A percentile compares a stretch with the other conserved stretches of the same genome.
Conservation (phyloP, 116 monocot genomes). For the Cymodocea nodosa region DNA sequence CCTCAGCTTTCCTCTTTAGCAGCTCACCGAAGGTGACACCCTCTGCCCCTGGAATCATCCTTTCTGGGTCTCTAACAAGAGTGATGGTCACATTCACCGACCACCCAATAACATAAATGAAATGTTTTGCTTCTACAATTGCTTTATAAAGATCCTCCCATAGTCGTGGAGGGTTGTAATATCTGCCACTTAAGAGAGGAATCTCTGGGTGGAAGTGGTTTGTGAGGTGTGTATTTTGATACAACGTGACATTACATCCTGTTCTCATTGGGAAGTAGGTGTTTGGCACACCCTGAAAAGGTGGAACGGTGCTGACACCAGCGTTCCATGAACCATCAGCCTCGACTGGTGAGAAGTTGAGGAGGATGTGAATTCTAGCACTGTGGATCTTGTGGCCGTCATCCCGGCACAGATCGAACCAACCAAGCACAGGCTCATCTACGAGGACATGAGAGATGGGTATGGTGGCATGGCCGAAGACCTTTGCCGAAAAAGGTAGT, state of each 20-base stretch:
- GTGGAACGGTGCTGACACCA: slow-evolving; percentile 14
- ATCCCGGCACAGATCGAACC: slow-evolving; percentile 31
- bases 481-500: slow-evolving; percentile 6
- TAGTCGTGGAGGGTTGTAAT: slow-evolving; percentile 20
- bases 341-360: slow-evolving; percentile 22
- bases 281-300: slow-evolving; percentile 23
- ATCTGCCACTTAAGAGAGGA: too few relatives aligned
- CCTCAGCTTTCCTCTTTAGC: slow-evolving; percentile 47
- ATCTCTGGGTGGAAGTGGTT: too few relatives aligned
- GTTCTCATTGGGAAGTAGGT: slow-evolving; percentile 34
- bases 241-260: slow-evolving; percentile 26
- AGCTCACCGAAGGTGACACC: slow-evolving; percentile 48
- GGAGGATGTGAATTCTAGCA: slow-evolving; percentile 17
- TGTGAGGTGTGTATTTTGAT: slow-evolving; percentile 25
- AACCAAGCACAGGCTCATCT: slow-evolving; percentile 17
- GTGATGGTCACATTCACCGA: slow-evolving; percentile 34
- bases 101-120: slow-evolving; percentile 70
- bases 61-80: slow-evolving; percentile 22
- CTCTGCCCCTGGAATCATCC: slow-evolving; percentile 42
- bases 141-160: slow-evolving; percentile 53
- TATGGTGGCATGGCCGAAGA: slow-evolving; percentile 8
- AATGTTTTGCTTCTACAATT: slow-evolving; percentile 32
- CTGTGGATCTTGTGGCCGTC: slow-evolving; percentile 19
- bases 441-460: slow-evolving; percentile 12
- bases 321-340: slow-evolving; percentile 33